A percentile compares a stretch with the other conserved stretches of the same genome.
Conservation (phyloP, 352 stramenopile genomes). For the Phytophthora chlamydospora region DNA sequence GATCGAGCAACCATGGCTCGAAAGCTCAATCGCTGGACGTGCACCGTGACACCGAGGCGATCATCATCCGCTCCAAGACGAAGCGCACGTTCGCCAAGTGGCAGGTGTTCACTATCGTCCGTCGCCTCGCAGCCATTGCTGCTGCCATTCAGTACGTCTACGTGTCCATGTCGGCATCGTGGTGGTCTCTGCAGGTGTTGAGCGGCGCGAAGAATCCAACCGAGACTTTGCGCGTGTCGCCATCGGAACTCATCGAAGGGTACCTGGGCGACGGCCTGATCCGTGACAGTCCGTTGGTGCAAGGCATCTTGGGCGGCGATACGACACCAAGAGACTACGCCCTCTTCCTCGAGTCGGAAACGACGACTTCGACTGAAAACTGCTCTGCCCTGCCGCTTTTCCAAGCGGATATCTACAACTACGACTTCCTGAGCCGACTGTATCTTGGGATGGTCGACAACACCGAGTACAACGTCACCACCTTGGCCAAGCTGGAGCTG, state of each 20-base stretch:
- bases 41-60: too few species aligned
- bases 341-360: constrained; percentile 44
- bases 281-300: constrained; percentile 40
- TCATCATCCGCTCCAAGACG: background rate
- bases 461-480: constrained; percentile 46
- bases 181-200: constrained; percentile 29
- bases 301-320: constrained; percentile 20
- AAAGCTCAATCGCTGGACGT: too few species aligned
- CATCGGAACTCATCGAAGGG: constrained; percentile 25
- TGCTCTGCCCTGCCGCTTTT: constrained; percentile 23
- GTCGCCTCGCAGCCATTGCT: constrained; percentile 32
- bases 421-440: constrained; percentile 38
- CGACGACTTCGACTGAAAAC: constrained; percentile 22
- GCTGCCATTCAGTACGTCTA: constrained; percentile 43
- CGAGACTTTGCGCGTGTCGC: constrained; percentile 17
- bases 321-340: constrained; percentile 39
- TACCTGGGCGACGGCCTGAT: constrained; percentile 41
- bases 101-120: constrained; percentile 27
- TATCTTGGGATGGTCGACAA: constrained; percentile 31
- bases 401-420: constrained; percentile 38
- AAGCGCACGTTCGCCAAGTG: constrained; percentile 9
- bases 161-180: constrained; percentile 36
- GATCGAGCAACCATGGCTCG: too few species aligned
- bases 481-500: constrained; percentile 37
- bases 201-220: constrained; percentile 20